Base-by-base conservation (phyloP, 148 eudicot genomes). In the Gaultheria prostrata region DNA sequence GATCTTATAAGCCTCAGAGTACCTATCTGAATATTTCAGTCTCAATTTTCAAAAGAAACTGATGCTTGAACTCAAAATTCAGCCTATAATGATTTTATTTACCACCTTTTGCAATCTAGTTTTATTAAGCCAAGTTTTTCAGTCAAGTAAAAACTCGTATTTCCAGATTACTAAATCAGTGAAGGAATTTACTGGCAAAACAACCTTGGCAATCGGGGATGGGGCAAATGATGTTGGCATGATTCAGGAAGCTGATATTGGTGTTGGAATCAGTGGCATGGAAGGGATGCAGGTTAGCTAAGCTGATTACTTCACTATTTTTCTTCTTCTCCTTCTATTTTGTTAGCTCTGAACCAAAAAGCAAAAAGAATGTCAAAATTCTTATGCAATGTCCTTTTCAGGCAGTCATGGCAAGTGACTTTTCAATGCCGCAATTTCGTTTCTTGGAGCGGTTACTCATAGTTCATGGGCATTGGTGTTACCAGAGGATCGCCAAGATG, bases 211-310 rank as follows among this genome's bases (percentile, higher is more conserved):
- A 7, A 89, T 89, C 32, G 91, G 91, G 2, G 91, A 89, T 83
- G 89, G 91, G 26, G 91, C 91, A 76, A 89, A 89, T 85, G 91
- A 89, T 76, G 91, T 89, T 21, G 91, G 91, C 3, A 89, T 89
- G 91, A 85, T 89, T 85, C 91, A 89, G 59, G 91, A 89, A 85
- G 91, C 91, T 71, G 91, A 89, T 85, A 89, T 89, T 76, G 91
- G 89, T 77, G 85, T 89, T 39, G 91, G 91, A 75, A 89, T 89
- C 50, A 89, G 91, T 82, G 91, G 91, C 56, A 82, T 87, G 87
- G 91, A 89, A 84, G 91, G 91, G 57, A 89, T 89, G 91, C 91
- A 88, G 87, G 90, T 88, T 49, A 76, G 43, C 30, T 28, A 8
- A 26, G 78, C 69, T 12, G 3, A 15, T 53, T 63, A 6, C 63